Percentiles rank a stretch among this genome's conserved stretches.
These are phyloP conservation scores for Fusarium annulatum DNA, from an alignment of 2,329 filamentous ascomycete species.

Conservation along the genomic window DNA sequence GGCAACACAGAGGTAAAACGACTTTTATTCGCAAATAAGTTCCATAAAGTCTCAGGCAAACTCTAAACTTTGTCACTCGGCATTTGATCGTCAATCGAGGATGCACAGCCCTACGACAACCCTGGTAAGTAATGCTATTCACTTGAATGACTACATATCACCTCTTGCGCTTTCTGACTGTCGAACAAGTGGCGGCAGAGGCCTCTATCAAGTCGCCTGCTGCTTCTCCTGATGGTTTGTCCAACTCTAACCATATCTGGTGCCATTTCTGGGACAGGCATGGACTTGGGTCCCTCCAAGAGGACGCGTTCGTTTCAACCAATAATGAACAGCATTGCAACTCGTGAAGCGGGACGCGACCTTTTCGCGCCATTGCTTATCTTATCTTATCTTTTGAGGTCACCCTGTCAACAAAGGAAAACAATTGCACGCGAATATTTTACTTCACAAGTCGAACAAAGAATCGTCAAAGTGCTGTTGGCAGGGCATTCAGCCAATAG, in stretches of 20 bases:
- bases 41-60: not conserved
- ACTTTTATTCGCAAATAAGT: not conserved
- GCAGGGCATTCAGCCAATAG: not conserved
- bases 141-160: too few species aligned
- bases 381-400: not conserved
- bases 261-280: not conserved
- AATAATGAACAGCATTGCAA: not conserved
- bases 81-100: not conserved
- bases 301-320: not conserved
- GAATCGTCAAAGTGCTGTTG: not conserved
- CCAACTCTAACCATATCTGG: fast-evolving
- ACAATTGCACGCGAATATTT: not conserved
- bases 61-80: not conserved
- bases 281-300: too few species aligned
- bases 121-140: not conserved
- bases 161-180: not conserved
- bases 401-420: too few species aligned
- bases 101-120: not conserved
- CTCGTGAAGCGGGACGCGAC: not conserved
- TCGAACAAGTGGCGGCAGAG: not conserved
- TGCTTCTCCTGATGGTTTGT: not conserved
- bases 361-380: not conserved
- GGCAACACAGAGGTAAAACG: not conserved
- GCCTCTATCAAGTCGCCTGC: not conserved
- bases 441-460: not conserved